phyloP scores from a whole-genome alignment of 306 rosid species.

The Begonia loranthoides region DNA sequence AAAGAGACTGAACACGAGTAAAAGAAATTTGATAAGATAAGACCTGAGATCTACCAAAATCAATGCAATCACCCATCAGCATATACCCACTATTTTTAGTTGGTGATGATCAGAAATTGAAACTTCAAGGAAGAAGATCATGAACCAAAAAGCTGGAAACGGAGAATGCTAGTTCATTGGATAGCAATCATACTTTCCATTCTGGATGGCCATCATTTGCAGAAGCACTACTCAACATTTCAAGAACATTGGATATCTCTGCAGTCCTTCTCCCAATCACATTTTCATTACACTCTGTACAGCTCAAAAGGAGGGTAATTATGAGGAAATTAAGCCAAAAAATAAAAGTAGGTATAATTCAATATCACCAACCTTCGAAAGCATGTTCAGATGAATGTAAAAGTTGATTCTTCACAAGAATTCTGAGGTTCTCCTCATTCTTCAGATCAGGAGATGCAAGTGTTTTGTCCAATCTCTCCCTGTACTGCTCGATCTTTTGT shows the following conservation, averaged over 20 bases:
- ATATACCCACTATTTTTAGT: too few relatives aligned
- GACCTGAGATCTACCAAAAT: too few relatives aligned
- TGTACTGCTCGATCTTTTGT: conserved; percentile 46
- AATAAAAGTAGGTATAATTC: background rate
- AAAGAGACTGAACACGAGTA: too few relatives aligned
- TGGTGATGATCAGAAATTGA: too few relatives aligned
- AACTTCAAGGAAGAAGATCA: too few relatives aligned
- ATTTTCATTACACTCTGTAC: conserved; percentile 36
- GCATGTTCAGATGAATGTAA: conserved; percentile 25
- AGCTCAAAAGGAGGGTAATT: conserved; percentile 10
- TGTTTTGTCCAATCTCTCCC: conserved; percentile 66
- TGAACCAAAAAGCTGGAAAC: conserved; percentile 9
- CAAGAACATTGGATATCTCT: conserved; percentile 56
- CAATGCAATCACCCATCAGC: too few relatives aligned
- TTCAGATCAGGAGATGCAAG: conserved; percentile 60
- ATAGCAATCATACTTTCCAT: conserved; percentile 65
- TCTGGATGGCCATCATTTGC: conserved; percentile 29
- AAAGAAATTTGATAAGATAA: too few relatives aligned
- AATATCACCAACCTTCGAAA: conserved; percentile 34
- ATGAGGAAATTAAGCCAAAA: background rate
- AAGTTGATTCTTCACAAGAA: conserved; percentile 56
- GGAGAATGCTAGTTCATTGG: conserved; percentile 10
- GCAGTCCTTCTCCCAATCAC: conserved; percentile 39
- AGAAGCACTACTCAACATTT: conserved; percentile 77
- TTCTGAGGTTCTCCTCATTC: conserved; percentile 29